Evolutionary conservation across 768 basidiomycete species (phyloP), one percentile per base, ranked within the genome.

Genomic region (Termitomyces titanicus): DNA sequence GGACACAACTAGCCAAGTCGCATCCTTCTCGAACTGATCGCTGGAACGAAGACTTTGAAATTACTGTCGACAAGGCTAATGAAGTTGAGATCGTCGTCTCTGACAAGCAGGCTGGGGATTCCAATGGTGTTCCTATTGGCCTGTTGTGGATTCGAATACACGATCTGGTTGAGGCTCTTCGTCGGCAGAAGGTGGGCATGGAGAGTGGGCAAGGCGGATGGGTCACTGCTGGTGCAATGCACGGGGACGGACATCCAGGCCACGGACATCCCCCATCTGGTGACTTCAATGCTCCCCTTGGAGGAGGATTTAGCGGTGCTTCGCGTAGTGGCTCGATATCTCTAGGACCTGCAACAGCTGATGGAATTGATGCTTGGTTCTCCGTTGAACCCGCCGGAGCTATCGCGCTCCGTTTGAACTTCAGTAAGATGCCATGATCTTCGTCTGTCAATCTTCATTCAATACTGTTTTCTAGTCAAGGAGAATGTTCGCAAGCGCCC

Each of bases 31-130:
- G 94, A 56, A 97, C 89, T 27, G 97, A 98, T 72, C 86, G 91
- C 43, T 99, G 97, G 97, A 92, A 93, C 67, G 95, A 99, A 71
- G 92, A 94, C 56, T 98, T 98, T 59, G 94, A 96, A 70, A 92
- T 99, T 56, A 79, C 87, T 0, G 91, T 98, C 38, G 96, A 98
- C 76, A 98, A 98, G 72, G 95, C 96, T 13, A 98, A 96, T 68
- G 97, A 99, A 77, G 90, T 98, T 47, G 97, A 98, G 73, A 87
- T 99, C 49, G 91, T 93, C 29, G 83, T 99, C 31, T 94, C 94
- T 64, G 97, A 99, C 72, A 93, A 93, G 63, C 90, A 92, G 64
- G 81, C 83, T 18, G 87, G 85, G 54, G 92, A 94, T 58, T 74
- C 76, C 13, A 82, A 93, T 61, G 86, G 92, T 1, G 81, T 90